Conservation (phyloP, 2,329 filamentous ascomycete genomes). For the Penicillium thymicola region DNA sequence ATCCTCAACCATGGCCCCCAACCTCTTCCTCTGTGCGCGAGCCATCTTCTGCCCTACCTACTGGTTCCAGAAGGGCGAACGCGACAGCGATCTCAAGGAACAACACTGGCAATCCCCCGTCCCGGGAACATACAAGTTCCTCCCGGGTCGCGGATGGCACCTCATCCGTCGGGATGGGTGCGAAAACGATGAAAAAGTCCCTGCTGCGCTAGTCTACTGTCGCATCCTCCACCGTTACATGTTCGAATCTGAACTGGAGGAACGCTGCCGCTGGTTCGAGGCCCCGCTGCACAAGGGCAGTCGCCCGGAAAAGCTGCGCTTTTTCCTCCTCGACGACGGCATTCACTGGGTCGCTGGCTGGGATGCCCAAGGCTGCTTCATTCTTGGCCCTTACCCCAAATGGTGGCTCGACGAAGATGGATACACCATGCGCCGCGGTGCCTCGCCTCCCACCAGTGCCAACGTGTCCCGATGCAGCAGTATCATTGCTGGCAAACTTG, state of each 20-base stretch:
- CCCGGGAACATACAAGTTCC: conserved; percentile 50
- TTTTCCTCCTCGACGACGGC: conserved; percentile 51
- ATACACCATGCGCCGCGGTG: conserved; percentile 33
- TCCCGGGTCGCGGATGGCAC: conserved; percentile 51
- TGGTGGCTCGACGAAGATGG: conserved; percentile 47
- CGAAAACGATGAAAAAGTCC: conserved; percentile 34
- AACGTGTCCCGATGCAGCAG: conserved; percentile 38
- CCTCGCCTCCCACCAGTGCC: conserved; percentile 33
- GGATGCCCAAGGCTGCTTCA: conserved; percentile 50
- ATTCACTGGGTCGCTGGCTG: conserved; percentile 51
- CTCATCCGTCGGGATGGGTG: conserved; percentile 42
- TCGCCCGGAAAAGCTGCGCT: conserved; percentile 41
- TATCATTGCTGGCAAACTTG: conserved; percentile 29
- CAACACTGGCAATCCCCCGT: conserved; percentile 50
- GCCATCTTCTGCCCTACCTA: conserved; percentile 48
- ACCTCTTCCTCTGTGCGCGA: conserved; percentile 50
- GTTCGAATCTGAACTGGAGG: conserved; percentile 47
- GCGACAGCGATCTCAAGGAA: conserved; percentile 40
- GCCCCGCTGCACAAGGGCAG: conserved; percentile 40
- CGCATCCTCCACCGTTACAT: conserved; percentile 50
- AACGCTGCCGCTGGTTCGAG: conserved; percentile 44
- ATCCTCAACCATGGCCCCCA: conserved; percentile 46
- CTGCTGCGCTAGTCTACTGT: conserved; percentile 45
- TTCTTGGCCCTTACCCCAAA: conserved; percentile 50
- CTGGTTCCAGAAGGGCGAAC: conserved; percentile 47